A percentile compares a stretch with the other conserved stretches of the same genome.
These are phyloP conservation scores for Musa schizocarpa DNA, from an alignment of 176 grass and related monocot species.

Conservation along the genomic window DNA sequence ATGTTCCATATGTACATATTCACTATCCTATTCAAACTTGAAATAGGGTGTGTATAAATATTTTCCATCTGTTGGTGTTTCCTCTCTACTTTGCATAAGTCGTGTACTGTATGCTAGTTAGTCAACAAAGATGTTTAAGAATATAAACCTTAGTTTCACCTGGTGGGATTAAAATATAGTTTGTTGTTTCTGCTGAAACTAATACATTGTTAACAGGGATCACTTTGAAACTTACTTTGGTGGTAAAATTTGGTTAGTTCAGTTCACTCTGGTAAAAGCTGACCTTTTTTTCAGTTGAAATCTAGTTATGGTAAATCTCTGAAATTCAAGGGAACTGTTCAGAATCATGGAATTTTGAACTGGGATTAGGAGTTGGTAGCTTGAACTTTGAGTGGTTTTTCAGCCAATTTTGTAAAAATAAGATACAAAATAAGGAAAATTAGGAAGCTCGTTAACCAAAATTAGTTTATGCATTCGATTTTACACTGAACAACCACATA, in stretches of 20 bases:
- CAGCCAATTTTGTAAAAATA: too few relatives aligned
- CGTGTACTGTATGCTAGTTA: not conserved
- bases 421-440: too few relatives aligned
- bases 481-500: too few relatives aligned
- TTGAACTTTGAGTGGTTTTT: too few relatives aligned
- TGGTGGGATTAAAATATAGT: not conserved
- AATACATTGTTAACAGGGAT: not conserved
- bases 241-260: not conserved
- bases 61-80: not conserved
- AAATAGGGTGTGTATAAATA: not conserved
- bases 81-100: not conserved
- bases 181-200: not conserved
- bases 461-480: too few relatives aligned
- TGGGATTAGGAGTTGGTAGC: too few relatives aligned
- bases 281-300: too few relatives aligned
- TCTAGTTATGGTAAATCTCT: too few relatives aligned
- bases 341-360: too few relatives aligned
- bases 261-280: too few relatives aligned
- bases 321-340: too few relatives aligned
- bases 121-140: not conserved
- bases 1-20: not conserved
- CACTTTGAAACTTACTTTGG: not conserved
- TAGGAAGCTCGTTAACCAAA: too few relatives aligned
- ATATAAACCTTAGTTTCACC: not conserved
- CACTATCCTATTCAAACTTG: not conserved